Base-by-base conservation (phyloP, 495 filamentous ascomycete species). In the Elaphomyces granulatus region DNA sequence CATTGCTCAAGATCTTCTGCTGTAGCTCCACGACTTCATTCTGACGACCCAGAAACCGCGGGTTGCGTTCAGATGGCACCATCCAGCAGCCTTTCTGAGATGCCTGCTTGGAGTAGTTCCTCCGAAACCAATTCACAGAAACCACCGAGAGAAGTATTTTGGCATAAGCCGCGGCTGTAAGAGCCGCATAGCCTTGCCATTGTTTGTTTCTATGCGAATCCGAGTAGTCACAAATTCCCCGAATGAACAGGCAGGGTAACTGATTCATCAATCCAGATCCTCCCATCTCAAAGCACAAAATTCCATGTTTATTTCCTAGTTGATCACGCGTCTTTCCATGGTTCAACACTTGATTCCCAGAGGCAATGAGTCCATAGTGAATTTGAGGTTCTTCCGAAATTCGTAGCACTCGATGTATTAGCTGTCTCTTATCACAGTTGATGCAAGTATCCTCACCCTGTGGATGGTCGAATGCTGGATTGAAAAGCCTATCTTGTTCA, bases 271-370 rank as follows among this genome's bases (percentile, higher is more conserved):
- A 28, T 1, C 65, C 64, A 15, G 64, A 62, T 8, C 59, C 64
- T 48, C 66, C 64, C 55, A 67, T 68, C 30, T 68, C 64, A 34
- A 63, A 52, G 32, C 56, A 61, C 3, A 52, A 30, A 19, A 32
- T 42, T 2, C 40, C 15, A 30, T 43, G 26, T 41, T 20, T n/a
- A 14, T 34, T 19, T 34, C 37, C 12, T 44, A 54, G 50, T 16
- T 7, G 15, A 16, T 48, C 49, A 15, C 45, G 32, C 14, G 21
- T 34, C 20, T 14, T 9, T 9, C 8, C 41, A 23, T 56, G 36
- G 21, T 51, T 54, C 12, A 64, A 60, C 1, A 64, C 47, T 9
- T 37, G 31, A 40, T 66, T 65, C 32, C 55, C 61, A 10, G 58
- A 65, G 8, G 60, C 64, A 34, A 68, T 61, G 15, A 45, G 47